phyloP scores from a whole-genome alignment of 371 early-diverging fungal species.

The Zopfochytrium polystomum region DNA sequence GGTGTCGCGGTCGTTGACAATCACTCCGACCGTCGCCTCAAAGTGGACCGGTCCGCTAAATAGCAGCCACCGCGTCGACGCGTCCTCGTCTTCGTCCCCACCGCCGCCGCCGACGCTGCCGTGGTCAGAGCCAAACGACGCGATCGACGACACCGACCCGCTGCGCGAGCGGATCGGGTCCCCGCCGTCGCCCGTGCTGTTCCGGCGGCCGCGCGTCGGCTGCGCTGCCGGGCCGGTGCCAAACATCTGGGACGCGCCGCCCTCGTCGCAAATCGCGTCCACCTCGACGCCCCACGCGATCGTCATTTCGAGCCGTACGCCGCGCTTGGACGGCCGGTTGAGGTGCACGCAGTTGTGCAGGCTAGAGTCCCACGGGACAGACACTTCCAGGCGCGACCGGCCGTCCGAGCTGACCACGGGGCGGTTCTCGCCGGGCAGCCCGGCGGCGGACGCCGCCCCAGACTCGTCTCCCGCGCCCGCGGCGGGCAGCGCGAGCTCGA shows the following conservation, averaged over 20 bases:
- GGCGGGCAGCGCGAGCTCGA: slow-evolving; percentile 5
- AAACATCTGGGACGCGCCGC: background rate
- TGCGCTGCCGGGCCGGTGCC: background rate
- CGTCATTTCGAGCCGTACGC: slow-evolving; percentile 25
- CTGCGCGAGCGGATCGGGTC: background rate
- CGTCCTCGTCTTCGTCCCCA: too few relatives aligned
- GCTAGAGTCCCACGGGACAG: slow-evolving; percentile 81
- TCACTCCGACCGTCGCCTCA: slow-evolving; percentile 18
- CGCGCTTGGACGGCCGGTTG: slow-evolving; percentile 63
- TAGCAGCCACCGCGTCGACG: background rate
- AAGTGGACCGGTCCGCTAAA: slow-evolving; percentile 24
- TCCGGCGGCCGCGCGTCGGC: background rate
- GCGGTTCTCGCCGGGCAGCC: background rate
- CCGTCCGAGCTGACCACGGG: slow-evolving; percentile 9
- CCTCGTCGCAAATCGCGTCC: slow-evolving; percentile 13
- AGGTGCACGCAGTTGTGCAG: slow-evolving; percentile 71
- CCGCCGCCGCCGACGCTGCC: background rate
- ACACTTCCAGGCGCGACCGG: slow-evolving; percentile 40
- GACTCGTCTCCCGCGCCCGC: slow-evolving; percentile 4
- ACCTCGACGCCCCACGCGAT: slow-evolving; percentile 33
- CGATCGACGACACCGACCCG: slow-evolving; percentile 2
- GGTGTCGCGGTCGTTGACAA: slow-evolving; percentile 33
- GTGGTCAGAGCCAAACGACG: background rate
- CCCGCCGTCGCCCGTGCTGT: too few relatives aligned
- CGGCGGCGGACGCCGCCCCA: background rate